Base-by-base conservation (phyloP, 768 basidiomycete species). In the Symmetrospora coprosmae region DNA sequence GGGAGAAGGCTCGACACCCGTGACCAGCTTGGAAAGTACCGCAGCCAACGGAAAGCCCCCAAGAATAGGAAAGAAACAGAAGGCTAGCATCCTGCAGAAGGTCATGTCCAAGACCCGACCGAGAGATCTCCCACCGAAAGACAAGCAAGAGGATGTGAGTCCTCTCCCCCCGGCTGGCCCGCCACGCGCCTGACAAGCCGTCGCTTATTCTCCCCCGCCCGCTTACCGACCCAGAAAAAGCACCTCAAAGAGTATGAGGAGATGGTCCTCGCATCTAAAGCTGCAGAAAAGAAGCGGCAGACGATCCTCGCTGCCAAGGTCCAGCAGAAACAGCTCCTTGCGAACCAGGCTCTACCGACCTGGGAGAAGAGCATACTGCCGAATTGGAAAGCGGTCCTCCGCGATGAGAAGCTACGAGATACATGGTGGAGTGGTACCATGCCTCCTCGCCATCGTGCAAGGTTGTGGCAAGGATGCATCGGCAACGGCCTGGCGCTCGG, bases 381-480 rank as follows among this genome's bases (percentile, higher is more conserved):
- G 0, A 85, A 91, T 70, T 91, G 87, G 86, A 80, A 78, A 48
- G 77, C 79, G 23, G 72, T 72, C 9, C 73, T 89, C 51, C 79
- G 83, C 23, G 51, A 65, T 41, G 56, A 50, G 5, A 4, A 59
- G 4, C 39, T 68, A 0, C 53, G 61, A 31, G 80, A 77, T 68
- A 68, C 90, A 8, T 92, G 88, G 89, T 88, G 87, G 87, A 77
- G 77, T 30, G 89, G 89, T 2, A 67, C 66, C 8, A 85, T 90
- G 66, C 89, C 89, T 2, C 79, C 84, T 0, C 85, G 86, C 68
- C 72, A 87, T 55, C 79, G 89, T 31, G 83, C 85, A 2, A 70
- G 77, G 1, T 78, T 91, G 76, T 92, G 89, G 89, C 81, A 85
- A 70, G 78, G 77, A 50, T 86, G 84, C n/a, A 80, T 84, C 16